A percentile compares a stretch with the other conserved stretches of the same genome.
phyloP scores from a whole-genome alignment of 805 yeast genomes.

The Candida silvatica region DNA sequence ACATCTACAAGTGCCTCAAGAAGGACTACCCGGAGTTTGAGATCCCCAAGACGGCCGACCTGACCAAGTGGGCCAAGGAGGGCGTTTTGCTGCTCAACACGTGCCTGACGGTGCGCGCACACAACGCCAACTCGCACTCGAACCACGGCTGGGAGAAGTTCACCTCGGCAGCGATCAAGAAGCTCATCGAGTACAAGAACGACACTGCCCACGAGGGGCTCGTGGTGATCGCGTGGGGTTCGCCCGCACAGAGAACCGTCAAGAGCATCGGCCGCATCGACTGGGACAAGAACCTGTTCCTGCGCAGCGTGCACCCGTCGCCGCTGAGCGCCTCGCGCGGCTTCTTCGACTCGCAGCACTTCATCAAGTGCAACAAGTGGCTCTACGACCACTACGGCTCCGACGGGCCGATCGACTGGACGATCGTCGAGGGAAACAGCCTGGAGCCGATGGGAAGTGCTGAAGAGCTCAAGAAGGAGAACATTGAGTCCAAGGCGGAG shows the following conservation, averaged over 20 bases:
- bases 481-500: too few relatives aligned
- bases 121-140: slow-evolving; percentile 88
- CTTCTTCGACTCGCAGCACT: slow-evolving; percentile 72
- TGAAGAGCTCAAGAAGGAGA: slow-evolving; percentile 1
- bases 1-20: slow-evolving; percentile 73
- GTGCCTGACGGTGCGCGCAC: slow-evolving; percentile 85
- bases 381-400: slow-evolving; percentile 33
- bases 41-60: slow-evolving; percentile 54
- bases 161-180: slow-evolving; percentile 61
- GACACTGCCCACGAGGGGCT: slow-evolving; percentile 37
- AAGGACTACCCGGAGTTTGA: slow-evolving; percentile 63
- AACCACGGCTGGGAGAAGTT: slow-evolving; percentile 88
- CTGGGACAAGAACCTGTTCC: slow-evolving; percentile 34
- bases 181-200: slow-evolving; percentile 41
- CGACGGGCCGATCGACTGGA: slow-evolving; percentile 20
- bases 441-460: too few relatives aligned
- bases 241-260: slow-evolving; percentile 33
- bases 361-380: slow-evolving; percentile 74
- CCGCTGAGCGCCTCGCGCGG: slow-evolving; percentile 89
- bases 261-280: slow-evolving; percentile 20
- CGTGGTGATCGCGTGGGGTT: slow-evolving; percentile 59
- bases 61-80: slow-evolving; percentile 76
- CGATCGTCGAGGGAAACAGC: slow-evolving; percentile 7
- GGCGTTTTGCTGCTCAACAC: slow-evolving; percentile 89
- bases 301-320: slow-evolving; percentile 86